Percentiles rank a stretch among this genome's conserved stretches.
These are phyloP conservation scores for Trebouxia sp. DNA, from an alignment of 139 green algal species.

Conservation along the genomic window DNA sequence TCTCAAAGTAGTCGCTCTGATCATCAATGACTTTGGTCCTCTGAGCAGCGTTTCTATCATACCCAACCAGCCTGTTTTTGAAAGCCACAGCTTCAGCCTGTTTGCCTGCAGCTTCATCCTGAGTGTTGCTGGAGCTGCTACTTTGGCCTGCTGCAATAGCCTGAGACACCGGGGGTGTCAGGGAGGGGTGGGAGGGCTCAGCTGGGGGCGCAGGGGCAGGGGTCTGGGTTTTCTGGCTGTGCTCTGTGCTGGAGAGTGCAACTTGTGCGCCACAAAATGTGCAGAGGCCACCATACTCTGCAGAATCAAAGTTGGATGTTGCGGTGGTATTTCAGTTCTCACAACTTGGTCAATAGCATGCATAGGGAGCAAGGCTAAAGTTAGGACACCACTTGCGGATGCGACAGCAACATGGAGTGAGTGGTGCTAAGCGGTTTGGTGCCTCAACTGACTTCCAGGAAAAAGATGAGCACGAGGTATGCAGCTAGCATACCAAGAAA, in stretches of 20 bases:
- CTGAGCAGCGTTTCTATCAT: constrained; percentile 77
- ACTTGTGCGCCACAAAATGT: constrained; percentile 73
- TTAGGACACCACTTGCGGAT: too few species aligned
- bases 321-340: too few species aligned
- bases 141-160: not conserved
- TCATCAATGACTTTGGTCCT: constrained; percentile 92
- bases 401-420: too few species aligned
- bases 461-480: too few species aligned
- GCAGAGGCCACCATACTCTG: constrained; percentile 68
- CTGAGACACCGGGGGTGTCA: not conserved
- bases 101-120: constrained; percentile 10
- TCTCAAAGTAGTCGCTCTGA: constrained; percentile 93
- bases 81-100: constrained; percentile 36
- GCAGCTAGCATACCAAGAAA: constrained; percentile 74
- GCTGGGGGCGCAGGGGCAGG: constrained; percentile 17
- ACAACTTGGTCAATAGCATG: too few species aligned
- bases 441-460: too few species aligned
- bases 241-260: constrained; percentile 49
- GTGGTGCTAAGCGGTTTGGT: too few species aligned
- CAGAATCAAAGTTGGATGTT: not conserved
- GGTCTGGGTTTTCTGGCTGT: constrained; percentile 15
- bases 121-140: not conserved
- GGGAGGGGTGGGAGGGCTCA: not conserved
- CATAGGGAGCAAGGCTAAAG: too few species aligned
- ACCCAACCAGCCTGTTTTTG: constrained; percentile 47